Evolutionary conservation across 2,329 filamentous ascomycete genomes (phyloP).

Genomic region (Xylariaceae sp.): DNA sequence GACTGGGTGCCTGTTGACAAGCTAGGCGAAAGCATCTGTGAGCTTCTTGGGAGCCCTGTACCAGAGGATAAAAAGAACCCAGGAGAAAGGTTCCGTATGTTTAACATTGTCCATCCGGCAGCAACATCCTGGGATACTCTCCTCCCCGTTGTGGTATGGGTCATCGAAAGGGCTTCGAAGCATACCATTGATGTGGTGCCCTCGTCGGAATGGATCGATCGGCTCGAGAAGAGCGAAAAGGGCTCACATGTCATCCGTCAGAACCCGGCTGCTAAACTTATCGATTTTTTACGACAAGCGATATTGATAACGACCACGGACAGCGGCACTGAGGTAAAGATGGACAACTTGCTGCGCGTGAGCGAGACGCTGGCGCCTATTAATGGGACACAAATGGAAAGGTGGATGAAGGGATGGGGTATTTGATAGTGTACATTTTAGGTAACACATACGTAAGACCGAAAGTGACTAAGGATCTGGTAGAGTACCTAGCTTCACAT

Average conservation of each 20-base stretch:
- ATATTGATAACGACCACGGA: neutral
- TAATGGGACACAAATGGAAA: neutral
- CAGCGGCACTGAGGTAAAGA: neutral
- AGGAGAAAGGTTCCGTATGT: neutral
- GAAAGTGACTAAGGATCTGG: too few relatives aligned
- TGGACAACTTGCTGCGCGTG: neutral
- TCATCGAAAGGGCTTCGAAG: neutral
- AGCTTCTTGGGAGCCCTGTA: too few relatives aligned
- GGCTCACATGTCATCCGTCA: neutral
- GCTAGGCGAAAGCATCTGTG: conserved; percentile 26
- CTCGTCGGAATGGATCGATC: neutral
- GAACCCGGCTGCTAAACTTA: conserved; percentile 6
- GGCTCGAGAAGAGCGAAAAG: neutral
- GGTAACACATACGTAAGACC: too few relatives aligned
- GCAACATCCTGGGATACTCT: neutral
- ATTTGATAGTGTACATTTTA: too few relatives aligned
- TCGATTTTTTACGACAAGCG: conserved; percentile 1
- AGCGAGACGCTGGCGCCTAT: conserved; percentile 1
- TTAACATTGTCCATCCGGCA: conserved; percentile 8
- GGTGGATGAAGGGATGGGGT: conserved; percentile 12
- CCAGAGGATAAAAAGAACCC: neutral
- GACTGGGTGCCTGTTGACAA: conserved; percentile 34
- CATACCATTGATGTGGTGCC: neutral
- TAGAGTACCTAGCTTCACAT: too few relatives aligned
- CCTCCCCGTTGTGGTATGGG: neutral